These are phyloP conservation scores for Bacidia gigantensis DNA, from an alignment of 495 filamentous ascomycete species.

Conservation along the genomic window DNA sequence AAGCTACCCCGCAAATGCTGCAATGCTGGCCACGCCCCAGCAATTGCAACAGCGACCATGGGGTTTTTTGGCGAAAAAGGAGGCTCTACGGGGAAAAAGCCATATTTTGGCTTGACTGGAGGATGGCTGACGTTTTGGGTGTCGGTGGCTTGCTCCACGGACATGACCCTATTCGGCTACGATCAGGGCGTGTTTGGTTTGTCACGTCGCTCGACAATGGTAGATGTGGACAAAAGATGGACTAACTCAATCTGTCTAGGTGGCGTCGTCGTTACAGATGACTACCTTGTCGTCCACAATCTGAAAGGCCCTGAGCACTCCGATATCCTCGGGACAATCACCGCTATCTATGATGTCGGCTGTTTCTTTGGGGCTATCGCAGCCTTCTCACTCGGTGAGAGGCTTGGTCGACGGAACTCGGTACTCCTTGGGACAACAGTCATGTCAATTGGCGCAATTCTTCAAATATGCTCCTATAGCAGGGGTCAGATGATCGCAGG, in stretches of 20 bases:
- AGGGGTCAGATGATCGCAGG: constrained; percentile 51
- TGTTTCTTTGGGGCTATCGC: constrained; percentile 18
- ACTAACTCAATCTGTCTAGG: constrained; percentile 19
- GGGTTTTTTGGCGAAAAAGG: not conserved
- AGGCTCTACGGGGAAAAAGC: constrained; percentile 13
- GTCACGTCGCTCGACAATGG: not conserved
- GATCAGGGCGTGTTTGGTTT: constrained; percentile 43
- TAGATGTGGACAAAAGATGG: not conserved
- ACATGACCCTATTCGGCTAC: constrained; percentile 48
- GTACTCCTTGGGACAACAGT: constrained; percentile 42
- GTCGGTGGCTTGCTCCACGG: constrained; percentile 39
- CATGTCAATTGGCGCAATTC: constrained; percentile 47
- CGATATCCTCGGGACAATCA: constrained; percentile 41
- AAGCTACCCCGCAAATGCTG: too few relatives aligned
- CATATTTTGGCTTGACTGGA: constrained; percentile 43
- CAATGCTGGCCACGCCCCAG: not conserved
- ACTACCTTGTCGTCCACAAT: constrained; percentile 41
- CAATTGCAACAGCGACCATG: constrained; percentile 1
- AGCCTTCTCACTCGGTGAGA: constrained; percentile 45
- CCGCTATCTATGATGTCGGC: constrained; percentile 48
- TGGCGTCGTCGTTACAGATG: constrained; percentile 41
- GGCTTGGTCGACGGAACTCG: constrained; percentile 42
- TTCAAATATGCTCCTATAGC: constrained; percentile 49
- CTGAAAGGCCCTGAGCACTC: constrained; percentile 35
- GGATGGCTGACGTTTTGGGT: constrained; percentile 47